Conservation (phyloP, 2,329 filamentous ascomycete genomes). For the Ophiostoma perfectum region DNA sequence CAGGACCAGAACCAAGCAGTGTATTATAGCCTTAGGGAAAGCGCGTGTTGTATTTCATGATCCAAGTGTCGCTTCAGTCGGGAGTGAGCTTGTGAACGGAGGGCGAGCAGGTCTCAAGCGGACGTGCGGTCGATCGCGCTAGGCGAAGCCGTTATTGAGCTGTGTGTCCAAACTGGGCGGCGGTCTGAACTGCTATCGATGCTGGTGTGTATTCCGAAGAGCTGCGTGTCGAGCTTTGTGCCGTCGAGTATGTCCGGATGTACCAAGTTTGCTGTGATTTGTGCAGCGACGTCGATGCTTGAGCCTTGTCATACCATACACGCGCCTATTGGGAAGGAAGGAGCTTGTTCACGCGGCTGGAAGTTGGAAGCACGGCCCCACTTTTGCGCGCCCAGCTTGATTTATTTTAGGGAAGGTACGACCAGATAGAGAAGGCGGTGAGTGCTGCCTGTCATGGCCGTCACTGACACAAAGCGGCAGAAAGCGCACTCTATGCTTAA, state of each 20-base stretch:
- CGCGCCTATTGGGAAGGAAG: conserved; percentile 12
- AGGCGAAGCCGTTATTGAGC: too few species aligned
- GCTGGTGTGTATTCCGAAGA: too few species aligned
- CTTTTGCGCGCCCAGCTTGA: conserved; percentile 11
- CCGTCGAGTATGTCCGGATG: background rate
- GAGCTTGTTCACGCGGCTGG: conserved; percentile 19
- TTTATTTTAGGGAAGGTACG: conserved; percentile 4
- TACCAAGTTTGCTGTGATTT: background rate
- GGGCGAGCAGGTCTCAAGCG: too few species aligned
- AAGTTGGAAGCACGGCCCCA: conserved; percentile 12
- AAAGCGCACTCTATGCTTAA: too few species aligned
- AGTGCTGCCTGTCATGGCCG: background rate
- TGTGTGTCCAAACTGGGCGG: too few species aligned
- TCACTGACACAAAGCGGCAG: background rate
- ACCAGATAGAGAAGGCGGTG: conserved; percentile 20
- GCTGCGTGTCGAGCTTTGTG: too few species aligned
- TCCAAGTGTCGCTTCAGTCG: background rate
- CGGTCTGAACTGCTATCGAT: too few species aligned
- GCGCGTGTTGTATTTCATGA: background rate
- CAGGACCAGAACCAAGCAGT: background rate
- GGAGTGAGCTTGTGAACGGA: too few species aligned
- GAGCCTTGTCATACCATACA: background rate
- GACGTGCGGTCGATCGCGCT: too few species aligned
- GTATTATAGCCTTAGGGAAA: background rate
- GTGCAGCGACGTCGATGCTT: background rate